phyloP scores from a whole-genome alignment of 202 grass and related monocot species.

The Tripidium arundinaceum region DNA sequence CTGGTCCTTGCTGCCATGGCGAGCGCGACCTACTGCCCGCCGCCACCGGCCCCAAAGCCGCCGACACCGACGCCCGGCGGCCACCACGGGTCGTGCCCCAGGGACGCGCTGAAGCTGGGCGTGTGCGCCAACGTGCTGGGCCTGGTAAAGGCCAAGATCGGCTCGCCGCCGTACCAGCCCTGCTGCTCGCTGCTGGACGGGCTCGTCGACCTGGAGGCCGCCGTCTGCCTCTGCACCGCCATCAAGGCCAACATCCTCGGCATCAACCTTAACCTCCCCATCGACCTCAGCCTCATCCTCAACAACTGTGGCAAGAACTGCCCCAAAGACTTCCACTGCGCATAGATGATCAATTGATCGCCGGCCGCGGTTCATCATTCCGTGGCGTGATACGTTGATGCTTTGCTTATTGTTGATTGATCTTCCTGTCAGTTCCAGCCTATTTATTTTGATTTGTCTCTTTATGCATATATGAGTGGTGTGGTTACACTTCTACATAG shows the following conservation, averaged over 20 bases:
- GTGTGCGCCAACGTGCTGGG: constrained; percentile 52
- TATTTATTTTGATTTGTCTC: neutral
- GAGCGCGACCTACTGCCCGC: constrained; percentile 18
- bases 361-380: neutral
- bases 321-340: constrained; percentile 46
- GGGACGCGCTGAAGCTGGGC: constrained; percentile 55
- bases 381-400: neutral
- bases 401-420: neutral
- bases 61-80: neutral
- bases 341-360: neutral
- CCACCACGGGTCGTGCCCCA: constrained; percentile 26
- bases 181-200: constrained; percentile 52
- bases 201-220: constrained; percentile 46
- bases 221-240: constrained; percentile 53
- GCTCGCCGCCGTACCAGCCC: constrained; percentile 30
- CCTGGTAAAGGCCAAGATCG: constrained; percentile 44
- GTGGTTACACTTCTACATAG: neutral
- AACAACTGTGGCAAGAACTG: constrained; percentile 56
- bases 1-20: constrained; percentile 40
- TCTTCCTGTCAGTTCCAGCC: neutral
- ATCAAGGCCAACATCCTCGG: constrained; percentile 48
- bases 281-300: constrained; percentile 55
- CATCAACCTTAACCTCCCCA: constrained; percentile 39
- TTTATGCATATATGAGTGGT: neutral
- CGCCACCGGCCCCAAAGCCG: constrained; percentile 5